Conservation (phyloP, 2,329 filamentous ascomycete species). For the Phyllosticta citrichinensis region DNA sequence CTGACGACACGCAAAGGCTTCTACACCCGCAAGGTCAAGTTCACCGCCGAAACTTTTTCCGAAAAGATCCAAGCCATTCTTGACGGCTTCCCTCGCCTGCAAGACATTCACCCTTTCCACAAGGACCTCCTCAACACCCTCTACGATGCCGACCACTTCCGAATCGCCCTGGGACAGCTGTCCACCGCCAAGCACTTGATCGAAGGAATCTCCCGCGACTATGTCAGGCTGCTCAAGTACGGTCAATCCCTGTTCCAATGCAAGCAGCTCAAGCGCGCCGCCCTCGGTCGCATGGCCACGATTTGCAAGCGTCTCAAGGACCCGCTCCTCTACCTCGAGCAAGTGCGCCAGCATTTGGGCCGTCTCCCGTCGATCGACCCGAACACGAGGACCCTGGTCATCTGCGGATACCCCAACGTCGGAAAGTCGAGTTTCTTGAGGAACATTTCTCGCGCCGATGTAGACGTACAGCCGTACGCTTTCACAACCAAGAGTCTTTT, state of each 20-base stretch:
- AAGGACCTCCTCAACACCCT: conserved; percentile 91
- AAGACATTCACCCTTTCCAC: conserved; percentile 93
- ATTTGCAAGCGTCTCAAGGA: conserved; percentile 93
- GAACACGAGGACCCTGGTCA: conserved; percentile 89
- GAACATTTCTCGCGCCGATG: conserved; percentile 86
- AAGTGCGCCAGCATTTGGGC: conserved; percentile 91
- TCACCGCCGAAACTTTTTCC: conserved; percentile 89
- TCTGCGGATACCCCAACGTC: conserved; percentile 95
- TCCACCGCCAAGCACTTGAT: conserved; percentile 94
- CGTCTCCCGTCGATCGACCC: conserved; percentile 98
- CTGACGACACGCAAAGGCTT: conserved; percentile 47
- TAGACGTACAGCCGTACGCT: conserved; percentile 94
- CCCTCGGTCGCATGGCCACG: conserved; percentile 94
- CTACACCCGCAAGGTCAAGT: conserved; percentile 98
- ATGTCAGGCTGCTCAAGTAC: conserved; percentile 93
- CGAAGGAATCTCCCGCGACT: conserved; percentile 91
- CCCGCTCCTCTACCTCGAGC: conserved; percentile 87
- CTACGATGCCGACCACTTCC: conserved; percentile 88
- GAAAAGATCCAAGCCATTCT: conserved; percentile 89
- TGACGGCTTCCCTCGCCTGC: conserved; percentile 82
- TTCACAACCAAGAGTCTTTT: conserved; percentile 98
- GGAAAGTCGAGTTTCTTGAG: conserved; percentile 94
- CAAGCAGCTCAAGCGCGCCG: conserved; percentile 96
- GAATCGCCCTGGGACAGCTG: conserved; percentile 89
- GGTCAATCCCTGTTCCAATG: conserved; percentile 95